Percentiles rank a stretch among this genome's conserved stretches.
These are phyloP conservation scores for Elsinoe necatrix DNA, from an alignment of 2,329 filamentous ascomycete species.

Conservation along the genomic window DNA sequence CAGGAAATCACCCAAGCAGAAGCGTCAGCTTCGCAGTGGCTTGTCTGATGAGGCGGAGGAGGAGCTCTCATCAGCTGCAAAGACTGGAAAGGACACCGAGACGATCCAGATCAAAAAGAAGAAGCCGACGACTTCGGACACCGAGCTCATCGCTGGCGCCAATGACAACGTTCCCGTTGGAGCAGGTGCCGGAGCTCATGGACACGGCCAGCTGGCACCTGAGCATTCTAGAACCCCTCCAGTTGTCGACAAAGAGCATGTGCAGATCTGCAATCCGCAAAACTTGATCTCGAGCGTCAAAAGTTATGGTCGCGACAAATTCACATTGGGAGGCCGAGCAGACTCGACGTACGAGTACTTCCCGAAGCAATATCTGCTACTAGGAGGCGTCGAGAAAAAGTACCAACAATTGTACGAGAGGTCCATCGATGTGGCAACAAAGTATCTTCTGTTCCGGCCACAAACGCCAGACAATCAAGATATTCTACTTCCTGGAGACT, in stretches of 20 bases:
- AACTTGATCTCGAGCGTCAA: conserved; percentile 46
- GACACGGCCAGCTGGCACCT: background rate
- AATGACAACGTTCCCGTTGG: background rate
- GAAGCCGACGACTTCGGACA: background rate
- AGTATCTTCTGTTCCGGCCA: conserved; percentile 69
- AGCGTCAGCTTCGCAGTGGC: conserved; percentile 13
- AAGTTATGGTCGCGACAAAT: conserved; percentile 39
- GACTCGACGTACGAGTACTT: conserved; percentile 53
- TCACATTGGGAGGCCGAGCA: conserved; percentile 47
- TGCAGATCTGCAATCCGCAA: conserved; percentile 49
- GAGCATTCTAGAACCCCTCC: background rate
- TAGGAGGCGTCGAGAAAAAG: conserved; percentile 64
- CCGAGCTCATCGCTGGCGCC: background rate
- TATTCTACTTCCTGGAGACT: conserved; percentile 63
- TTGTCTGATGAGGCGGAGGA: background rate
- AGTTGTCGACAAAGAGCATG: background rate
- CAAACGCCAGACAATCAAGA: conserved; percentile 61
- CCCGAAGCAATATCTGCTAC: conserved; percentile 60
- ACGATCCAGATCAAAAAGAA: conserved; percentile 5
- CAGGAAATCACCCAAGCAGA: background rate
- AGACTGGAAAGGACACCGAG: background rate
- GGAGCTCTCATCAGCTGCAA: background rate
- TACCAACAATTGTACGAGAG: conserved; percentile 66
- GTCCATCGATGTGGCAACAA: conserved; percentile 57
- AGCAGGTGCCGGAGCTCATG: background rate